phyloP scores from a whole-genome alignment of 208 protist genomes.

The Acanthamoeba culbertsoni region DNA sequence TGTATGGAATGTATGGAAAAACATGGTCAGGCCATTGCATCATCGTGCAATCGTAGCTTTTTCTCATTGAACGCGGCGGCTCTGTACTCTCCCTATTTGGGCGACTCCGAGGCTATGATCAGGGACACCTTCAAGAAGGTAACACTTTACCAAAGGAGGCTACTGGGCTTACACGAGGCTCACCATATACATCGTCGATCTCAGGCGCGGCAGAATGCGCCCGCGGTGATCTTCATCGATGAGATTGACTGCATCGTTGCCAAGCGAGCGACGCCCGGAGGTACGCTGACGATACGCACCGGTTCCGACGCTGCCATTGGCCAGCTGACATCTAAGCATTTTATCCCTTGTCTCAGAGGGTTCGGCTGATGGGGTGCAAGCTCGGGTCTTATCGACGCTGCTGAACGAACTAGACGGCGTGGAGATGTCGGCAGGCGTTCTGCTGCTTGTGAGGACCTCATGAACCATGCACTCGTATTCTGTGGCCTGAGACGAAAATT shows the following conservation, averaged over 20 bases:
- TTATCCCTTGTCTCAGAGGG: background rate
- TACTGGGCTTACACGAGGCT: background rate
- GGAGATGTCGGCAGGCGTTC: conserved; percentile 83
- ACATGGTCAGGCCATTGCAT: conserved; percentile 63
- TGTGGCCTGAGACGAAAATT: background rate
- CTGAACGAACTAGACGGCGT: conserved; percentile 98
- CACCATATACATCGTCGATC: conserved; percentile 75
- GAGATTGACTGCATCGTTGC: conserved; percentile 93
- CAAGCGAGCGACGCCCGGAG: background rate
- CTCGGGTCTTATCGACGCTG: conserved; percentile 93
- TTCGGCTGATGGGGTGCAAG: conserved; percentile 68
- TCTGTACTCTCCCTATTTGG: conserved; percentile 92
- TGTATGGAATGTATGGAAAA: background rate
- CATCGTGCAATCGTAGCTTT: conserved; percentile 60
- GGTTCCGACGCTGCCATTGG: background rate
- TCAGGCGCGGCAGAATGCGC: conserved; percentile 84
- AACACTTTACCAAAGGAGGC: too few species aligned
- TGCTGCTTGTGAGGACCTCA: conserved; percentile 86
- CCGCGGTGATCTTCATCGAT: conserved; percentile 94
- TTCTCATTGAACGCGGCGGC: conserved; percentile 70
- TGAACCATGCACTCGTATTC: background rate
- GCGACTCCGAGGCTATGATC: conserved; percentile 91
- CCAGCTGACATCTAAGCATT: background rate
- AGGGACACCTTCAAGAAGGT: conserved; percentile 82
- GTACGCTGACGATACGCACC: too few species aligned